Evolutionary conservation across 129 eudicot genomes (phyloP).

Genomic region (Kitagawia praeruptora): DNA sequence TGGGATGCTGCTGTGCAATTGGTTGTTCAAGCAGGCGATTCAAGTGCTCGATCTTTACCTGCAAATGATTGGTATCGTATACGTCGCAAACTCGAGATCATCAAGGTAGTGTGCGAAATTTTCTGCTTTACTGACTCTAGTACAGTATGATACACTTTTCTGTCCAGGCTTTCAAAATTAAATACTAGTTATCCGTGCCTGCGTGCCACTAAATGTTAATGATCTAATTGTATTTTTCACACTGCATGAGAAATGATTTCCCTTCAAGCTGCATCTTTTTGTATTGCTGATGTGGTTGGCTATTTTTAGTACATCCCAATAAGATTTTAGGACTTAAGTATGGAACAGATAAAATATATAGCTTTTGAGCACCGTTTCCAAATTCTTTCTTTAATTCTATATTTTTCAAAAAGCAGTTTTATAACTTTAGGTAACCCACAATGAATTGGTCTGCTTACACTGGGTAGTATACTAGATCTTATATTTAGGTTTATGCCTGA

Average conservation of each 20-base stretch:
- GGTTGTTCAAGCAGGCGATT: constrained; percentile 74
- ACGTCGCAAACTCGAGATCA: constrained; percentile 82
- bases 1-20: constrained; percentile 91
- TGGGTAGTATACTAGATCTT: background rate
- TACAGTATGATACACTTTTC: background rate
- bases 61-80: constrained; percentile 92
- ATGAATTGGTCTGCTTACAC: background rate
- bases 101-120: constrained; percentile 43
- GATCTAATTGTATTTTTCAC: background rate
- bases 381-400: background rate
- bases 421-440: background rate
- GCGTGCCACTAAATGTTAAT: background rate
- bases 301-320: background rate
- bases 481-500: background rate
- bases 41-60: constrained; percentile 64
- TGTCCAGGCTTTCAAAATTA: background rate
- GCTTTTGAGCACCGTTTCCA: background rate
- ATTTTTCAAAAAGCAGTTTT: background rate
- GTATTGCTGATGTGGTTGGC: background rate
- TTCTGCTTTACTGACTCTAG: background rate
- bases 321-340: background rate
- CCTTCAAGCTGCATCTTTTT: background rate
- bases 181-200: background rate
- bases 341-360: background rate
- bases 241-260: background rate